phyloP scores from a whole-genome alignment of 2,329 filamentous ascomycete genomes.

The Pseudogymnoascus sp. region DNA sequence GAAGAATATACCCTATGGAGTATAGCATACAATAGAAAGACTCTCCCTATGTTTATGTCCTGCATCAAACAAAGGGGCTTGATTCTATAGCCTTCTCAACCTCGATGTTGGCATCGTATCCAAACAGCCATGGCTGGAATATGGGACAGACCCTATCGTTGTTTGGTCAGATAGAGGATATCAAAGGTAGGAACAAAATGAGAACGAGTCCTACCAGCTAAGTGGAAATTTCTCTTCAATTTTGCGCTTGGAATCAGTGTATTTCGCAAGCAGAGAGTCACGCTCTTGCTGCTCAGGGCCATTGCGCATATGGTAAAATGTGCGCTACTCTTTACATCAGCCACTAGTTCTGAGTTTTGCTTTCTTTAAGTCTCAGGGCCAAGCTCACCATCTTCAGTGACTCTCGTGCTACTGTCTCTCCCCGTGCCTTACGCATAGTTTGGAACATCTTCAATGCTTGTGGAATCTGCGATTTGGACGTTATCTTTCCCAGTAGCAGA shows the following conservation, averaged over 20 bases:
- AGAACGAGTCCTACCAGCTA: slow-evolving; percentile 36
- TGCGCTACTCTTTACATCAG: slow-evolving; percentile 31
- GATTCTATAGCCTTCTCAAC: slow-evolving; percentile 34
- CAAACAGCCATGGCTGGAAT: slow-evolving; percentile 57
- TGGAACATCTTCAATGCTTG: slow-evolving; percentile 40
- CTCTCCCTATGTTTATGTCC: too few relatives aligned
- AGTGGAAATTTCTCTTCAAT: slow-evolving; percentile 47
- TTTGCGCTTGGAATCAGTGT: slow-evolving; percentile 42
- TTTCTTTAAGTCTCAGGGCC: slow-evolving; percentile 17
- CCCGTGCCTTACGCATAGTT: slow-evolving; percentile 39
- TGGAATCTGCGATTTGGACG: slow-evolving; percentile 37
- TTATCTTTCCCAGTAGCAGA: slow-evolving; percentile 45
- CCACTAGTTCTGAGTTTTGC: not conserved
- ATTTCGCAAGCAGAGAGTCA: slow-evolving; percentile 48
- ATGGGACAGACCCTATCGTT: slow-evolving; percentile 47
- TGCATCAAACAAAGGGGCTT: slow-evolving; percentile 15
- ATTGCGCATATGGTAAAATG: slow-evolving; percentile 45
- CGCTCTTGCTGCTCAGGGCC: slow-evolving; percentile 50
- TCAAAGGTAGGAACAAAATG: not conserved
- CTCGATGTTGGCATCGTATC: slow-evolving; percentile 53
- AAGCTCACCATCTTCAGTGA: slow-evolving; percentile 42
- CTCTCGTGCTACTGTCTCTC: slow-evolving; percentile 50
- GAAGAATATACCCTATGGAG: not conserved
- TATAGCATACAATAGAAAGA: not conserved
- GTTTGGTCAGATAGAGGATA: not conserved